Base-by-base conservation (phyloP, 2,329 filamentous ascomycete genomes). In the Balansia obtecta region DNA sequence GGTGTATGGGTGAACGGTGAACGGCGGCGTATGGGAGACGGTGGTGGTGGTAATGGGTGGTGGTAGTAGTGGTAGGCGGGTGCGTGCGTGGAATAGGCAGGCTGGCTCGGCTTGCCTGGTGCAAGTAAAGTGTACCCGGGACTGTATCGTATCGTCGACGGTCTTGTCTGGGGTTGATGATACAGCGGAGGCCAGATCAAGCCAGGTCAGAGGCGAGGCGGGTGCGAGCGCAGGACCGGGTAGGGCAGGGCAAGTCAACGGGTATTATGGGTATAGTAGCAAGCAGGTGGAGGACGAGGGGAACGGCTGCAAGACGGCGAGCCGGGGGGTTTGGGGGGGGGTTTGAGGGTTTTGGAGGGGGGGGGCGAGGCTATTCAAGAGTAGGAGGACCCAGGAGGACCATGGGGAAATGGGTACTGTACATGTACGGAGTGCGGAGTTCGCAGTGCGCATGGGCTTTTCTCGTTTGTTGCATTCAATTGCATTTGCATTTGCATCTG, bases 301-400 rank as follows among this genome's bases (percentile, higher is more conserved):
- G 51, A 49, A 48, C 51, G 45, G 51, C 51, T 50, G 51, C 51
- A 53, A 50, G 45, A 48, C 41, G 44, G 41, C 47, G 11, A 52
- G 43, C 44, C 38, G 22, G 47, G 27, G 27, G 27, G 20, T 22
- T 22, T 22, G 20, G 27, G 22, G 22, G 22, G 22, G 22, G 27
- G 27, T 22, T 22, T 22, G 27, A n/a, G 27, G 33, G 45, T 32
- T 16, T 8, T n/a, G n/a, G n/a, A n/a, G n/a, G 40, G 45, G 20
- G 42, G 13, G 32, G n/a, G 30, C 22, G 13, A 16, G 27, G 27
- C 27, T 37, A 15, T 37, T 11, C 33, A 15, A 37, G 13, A 12
- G 43, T 12, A 47, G 27, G 7, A 18, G 16, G 30, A n/a, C n/a
- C n/a, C n/a, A 32, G 38, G 20, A 22, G 20, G 20, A 22, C 20